A percentile compares a stretch with the other conserved stretches of the same genome.
These are phyloP conservation scores for Blastobotrys peoriensis DNA, from an alignment of 805 yeast species.

Conservation along the genomic window DNA sequence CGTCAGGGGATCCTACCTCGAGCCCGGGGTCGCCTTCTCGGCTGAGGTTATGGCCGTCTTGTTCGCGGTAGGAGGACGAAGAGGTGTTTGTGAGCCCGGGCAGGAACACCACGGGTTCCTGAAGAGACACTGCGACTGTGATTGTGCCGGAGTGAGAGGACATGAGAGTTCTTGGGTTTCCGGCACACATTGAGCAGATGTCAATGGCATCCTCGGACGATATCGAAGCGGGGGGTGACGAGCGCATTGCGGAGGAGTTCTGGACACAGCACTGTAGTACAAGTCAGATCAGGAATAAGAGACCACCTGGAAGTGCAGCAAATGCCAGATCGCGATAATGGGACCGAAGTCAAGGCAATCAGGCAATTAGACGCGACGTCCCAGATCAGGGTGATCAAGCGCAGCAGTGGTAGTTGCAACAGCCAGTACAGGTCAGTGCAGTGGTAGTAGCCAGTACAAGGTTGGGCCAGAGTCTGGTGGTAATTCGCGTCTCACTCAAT, in stretches of 20 bases:
- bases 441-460: no score
- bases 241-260: no score
- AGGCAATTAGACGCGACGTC: no score
- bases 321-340: no score
- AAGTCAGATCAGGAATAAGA: not conserved
- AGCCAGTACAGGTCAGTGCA: no score
- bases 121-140: slow-evolving; percentile 28
- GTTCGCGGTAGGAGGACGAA: slow-evolving; percentile 13
- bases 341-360: no score
- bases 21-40: not conserved
- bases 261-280: not conserved
- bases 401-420: no score
- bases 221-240: no score
- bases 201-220: not conserved
- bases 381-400: no score
- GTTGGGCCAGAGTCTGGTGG: no score
- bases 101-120: slow-evolving; percentile 28
- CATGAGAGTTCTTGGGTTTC: slow-evolving; percentile 26
- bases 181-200: slow-evolving; percentile 24
- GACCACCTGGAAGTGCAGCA: no score
- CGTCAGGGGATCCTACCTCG: not conserved
- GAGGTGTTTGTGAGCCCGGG: slow-evolving; percentile 15
- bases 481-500: no score
- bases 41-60: slow-evolving; percentile 7
- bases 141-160: slow-evolving; percentile 29